Conservation (phyloP, 2,329 filamentous ascomycete species). For the Colletotrichum sp. region DNA sequence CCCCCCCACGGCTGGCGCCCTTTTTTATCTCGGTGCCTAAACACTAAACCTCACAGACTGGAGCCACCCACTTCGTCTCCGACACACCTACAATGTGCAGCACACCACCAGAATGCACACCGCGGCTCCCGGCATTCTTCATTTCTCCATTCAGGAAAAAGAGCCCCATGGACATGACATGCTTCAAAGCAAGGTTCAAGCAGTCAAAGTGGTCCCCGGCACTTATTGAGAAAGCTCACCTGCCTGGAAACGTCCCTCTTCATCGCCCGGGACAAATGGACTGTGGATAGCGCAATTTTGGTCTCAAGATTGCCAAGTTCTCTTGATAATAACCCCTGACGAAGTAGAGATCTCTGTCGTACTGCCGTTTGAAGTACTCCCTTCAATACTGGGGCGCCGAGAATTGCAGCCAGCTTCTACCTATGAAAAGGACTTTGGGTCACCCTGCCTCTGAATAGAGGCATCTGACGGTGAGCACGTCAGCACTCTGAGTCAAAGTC, state of each 20-base stretch:
- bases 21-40: conserved; percentile 19
- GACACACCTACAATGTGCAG: neutral
- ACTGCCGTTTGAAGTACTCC: neutral
- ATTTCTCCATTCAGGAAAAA: neutral
- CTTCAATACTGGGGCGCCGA: neutral
- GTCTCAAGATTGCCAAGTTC: neutral
- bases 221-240: neutral
- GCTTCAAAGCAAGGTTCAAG: neutral
- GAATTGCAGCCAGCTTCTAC: neutral
- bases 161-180: neutral
- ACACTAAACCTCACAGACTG: conserved; percentile 3
- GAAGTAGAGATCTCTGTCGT: neutral
- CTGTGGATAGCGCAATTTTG: neutral
- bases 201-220: neutral
- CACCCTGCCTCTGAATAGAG: neutral
- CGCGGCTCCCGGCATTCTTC: neutral
- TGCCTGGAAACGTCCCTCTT: neutral
- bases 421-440: neutral
- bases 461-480: neutral
- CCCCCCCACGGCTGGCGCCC: neutral
- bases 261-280: too few relatives aligned
- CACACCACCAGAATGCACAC: neutral
- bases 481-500: neutral
- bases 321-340: neutral
- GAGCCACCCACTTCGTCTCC: conserved; percentile 5